Base-by-base conservation (phyloP, 2,329 filamentous ascomycete species). In the Lasiodiplodia gonubiensis region DNA sequence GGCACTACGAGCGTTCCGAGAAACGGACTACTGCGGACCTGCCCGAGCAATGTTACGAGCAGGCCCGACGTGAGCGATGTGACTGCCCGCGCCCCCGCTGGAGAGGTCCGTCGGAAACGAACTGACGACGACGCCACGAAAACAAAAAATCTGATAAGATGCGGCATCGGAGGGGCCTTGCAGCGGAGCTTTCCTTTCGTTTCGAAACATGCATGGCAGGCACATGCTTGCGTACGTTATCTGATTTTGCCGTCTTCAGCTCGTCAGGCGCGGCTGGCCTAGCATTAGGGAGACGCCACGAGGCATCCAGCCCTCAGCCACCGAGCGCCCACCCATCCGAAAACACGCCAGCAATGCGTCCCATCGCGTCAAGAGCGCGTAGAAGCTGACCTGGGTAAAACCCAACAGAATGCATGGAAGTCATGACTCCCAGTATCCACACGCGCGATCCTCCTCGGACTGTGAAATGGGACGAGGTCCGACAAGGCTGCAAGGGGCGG, bases 141-240 rank as follows among this genome's bases (percentile, higher is more conserved):
- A 21, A 42, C 4, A 21, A 10, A 21, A 37, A 42, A 42, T 42
- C 54, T 42, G 54, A 59, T 39, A 25, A 42, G 35, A 59, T 59
- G 54, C 54, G 54, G 54, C 54, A 59, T 59, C 54, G 54, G 54
- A 59, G 54, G 4, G 12, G 21, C 11, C 21, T 42, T 18, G 37
- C 12, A 39, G 14, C 54, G 53, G 53, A 14, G n/a, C 27, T 11
- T 16, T 59, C 33, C 54, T 25, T 16, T 16, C 2, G 54, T 27
- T 18, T n/a, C 25, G 27, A 54, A 54, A 54, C 25, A 37, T 21
- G 6, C 25, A 37, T 37, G 6, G n/a, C 18, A 55, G 33, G 18
- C 14, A 35, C 18, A n/a, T 8, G 35, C 18, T n/a, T 55, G 52
- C 27, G 52, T 30, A 35, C 27, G 16, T 54, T 54, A 54, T 54